These are phyloP conservation scores for Syzygium aqueum DNA, from an alignment of 345 rosid species.

Conservation along the genomic window DNA sequence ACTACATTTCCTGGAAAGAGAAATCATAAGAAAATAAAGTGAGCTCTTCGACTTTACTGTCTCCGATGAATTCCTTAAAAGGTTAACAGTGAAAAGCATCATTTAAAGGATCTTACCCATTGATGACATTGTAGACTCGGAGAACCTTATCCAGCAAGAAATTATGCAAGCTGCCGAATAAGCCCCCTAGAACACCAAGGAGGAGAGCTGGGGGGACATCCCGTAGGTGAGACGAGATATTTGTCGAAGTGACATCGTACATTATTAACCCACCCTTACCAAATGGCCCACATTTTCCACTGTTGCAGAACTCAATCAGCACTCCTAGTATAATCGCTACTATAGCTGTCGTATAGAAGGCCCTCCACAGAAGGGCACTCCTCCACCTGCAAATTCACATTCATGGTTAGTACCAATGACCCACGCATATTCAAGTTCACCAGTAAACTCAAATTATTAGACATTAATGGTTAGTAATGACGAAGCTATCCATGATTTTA, in stretches of 20 bases:
- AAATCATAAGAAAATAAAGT: background rate
- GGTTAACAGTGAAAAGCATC: background rate
- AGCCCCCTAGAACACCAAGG: slow-evolving; percentile 81
- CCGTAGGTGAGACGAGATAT: slow-evolving; percentile 49
- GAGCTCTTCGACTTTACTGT: background rate
- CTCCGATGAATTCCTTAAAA: background rate
- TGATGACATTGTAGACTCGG: slow-evolving; percentile 45
- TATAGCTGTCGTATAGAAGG: slow-evolving; percentile 76
- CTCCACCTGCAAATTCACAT: slow-evolving; percentile 55
- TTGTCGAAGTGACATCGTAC: slow-evolving; percentile 70
- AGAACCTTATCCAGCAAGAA: slow-evolving; percentile 61
- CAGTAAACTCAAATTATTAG: background rate
- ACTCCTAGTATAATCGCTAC: slow-evolving; percentile 82
- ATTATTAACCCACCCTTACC: slow-evolving; percentile 88
- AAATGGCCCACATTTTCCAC: slow-evolving; percentile 79
- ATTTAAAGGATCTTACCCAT: slow-evolving; percentile 43
- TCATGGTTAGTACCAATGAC: background rate
- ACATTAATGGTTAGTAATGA: background rate
- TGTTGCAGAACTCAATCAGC: slow-evolving; percentile 70
- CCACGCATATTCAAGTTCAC: background rate
- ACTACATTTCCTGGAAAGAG: slow-evolving; percentile 53
- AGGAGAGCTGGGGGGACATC: slow-evolving; percentile 73
- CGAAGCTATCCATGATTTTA: background rate
- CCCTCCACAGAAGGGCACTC: slow-evolving; percentile 86
- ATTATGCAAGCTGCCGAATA: slow-evolving; percentile 72